phyloP scores from a whole-genome alignment of 164 flowering plant species.

The Euptelea pleiosperma region DNA sequence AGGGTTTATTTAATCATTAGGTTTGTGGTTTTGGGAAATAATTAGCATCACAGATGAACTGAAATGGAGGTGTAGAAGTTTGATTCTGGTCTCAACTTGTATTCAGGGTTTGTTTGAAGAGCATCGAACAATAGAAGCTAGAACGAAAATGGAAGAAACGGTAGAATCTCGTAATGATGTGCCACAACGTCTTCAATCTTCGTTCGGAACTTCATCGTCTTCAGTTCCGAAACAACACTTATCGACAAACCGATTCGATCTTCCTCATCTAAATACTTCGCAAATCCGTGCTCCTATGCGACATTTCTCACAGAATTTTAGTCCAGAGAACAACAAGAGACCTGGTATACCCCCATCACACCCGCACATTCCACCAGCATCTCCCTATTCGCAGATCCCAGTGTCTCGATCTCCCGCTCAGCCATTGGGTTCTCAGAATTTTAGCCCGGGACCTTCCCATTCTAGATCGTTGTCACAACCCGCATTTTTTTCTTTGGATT shows the following conservation, averaged over 20 bases:
- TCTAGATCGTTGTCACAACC: slow-evolving; percentile 93
- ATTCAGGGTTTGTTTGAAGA: too few species aligned
- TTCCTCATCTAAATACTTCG: slow-evolving; percentile 49
- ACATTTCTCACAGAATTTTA: slow-evolving; percentile 41
- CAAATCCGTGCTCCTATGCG: slow-evolving; percentile 47
- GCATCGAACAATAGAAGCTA: too few species aligned
- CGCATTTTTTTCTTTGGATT: slow-evolving; percentile 63
- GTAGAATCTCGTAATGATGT: slow-evolving; percentile 43
- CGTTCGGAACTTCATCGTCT: slow-evolving; percentile 55
- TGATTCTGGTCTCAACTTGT: too few species aligned
- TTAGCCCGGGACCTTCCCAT: slow-evolving; percentile 48
- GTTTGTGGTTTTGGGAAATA: too few species aligned
- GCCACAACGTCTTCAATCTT: slow-evolving; percentile 60
- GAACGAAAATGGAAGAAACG: slow-evolving; percentile 47
- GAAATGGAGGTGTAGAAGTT: too few species aligned
- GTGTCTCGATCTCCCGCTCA: slow-evolving; percentile 26
- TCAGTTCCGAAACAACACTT: slow-evolving; percentile 37
- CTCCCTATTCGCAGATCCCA: slow-evolving; percentile 78
- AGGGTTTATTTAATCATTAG: background rate
- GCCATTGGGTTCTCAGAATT: slow-evolving; percentile 45
- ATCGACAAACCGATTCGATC: slow-evolving; percentile 40
- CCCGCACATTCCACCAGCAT: slow-evolving; percentile 74
- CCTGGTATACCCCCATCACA: slow-evolving; percentile 83
- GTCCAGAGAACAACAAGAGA: slow-evolving; percentile 47
- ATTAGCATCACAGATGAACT: too few species aligned